Evolutionary conservation across 2,329 filamentous ascomycete genomes (phyloP).

Genomic region (Sclerotinia trifoliorum): DNA sequence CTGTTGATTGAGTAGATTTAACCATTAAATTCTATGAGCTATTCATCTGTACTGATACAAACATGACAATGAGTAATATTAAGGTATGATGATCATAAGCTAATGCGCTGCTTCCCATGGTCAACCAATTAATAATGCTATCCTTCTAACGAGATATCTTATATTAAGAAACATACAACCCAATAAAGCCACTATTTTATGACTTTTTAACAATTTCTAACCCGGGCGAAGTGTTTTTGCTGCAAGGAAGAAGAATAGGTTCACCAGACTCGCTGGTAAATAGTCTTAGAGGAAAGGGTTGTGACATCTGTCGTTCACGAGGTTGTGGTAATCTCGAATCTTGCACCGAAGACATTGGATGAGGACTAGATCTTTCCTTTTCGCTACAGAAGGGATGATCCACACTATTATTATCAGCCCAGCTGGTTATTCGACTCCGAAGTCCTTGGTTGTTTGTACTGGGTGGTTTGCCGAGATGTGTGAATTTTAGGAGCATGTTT

Average conservation of each 20-base stretch:
- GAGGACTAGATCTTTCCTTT: background rate
- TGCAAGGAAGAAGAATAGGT: background rate
- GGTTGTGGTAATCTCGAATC: background rate
- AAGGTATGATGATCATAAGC: no score
- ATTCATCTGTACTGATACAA: background rate
- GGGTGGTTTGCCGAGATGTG: slow-evolving; percentile 3
- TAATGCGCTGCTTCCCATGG: background rate
- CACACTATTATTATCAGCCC: background rate
- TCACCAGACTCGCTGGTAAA: background rate
- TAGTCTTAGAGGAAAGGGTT: background rate
- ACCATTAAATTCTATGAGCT: background rate
- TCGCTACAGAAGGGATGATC: background rate
- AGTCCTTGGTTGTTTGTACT: background rate
- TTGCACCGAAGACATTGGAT: background rate
- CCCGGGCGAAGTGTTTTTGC: background rate
- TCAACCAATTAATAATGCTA: background rate
- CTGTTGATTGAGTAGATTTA: background rate
- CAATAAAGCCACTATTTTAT: background rate
- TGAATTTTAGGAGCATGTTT: background rate
- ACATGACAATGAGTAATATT: background rate
- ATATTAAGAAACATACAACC: no score
- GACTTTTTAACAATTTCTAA: background rate
- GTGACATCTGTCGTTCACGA: background rate
- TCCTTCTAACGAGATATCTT: background rate
- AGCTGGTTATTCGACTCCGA: background rate